A percentile compares a stretch with the other conserved stretches of the same genome.
Evolutionary conservation across 2,329 filamentous ascomycete species (phyloP).

Genomic region (Epichloe typhina): DNA sequence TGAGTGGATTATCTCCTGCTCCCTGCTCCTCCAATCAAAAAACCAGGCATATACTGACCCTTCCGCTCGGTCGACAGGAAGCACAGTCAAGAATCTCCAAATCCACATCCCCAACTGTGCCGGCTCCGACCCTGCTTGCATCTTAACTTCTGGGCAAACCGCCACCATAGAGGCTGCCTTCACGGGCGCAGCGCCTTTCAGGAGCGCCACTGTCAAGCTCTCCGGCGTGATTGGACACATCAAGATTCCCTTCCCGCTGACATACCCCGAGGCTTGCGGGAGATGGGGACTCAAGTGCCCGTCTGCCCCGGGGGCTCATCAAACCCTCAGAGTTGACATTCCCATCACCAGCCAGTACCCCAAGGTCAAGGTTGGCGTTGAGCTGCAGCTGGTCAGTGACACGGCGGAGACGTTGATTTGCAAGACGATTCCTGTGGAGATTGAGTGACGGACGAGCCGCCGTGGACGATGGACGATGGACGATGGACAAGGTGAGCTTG

Average conservation of each 20-base stretch:
- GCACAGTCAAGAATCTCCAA: conserved; percentile 1
- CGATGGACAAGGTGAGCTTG: background rate
- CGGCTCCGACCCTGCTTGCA: background rate
- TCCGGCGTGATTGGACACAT: background rate
- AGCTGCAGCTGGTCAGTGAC: background rate
- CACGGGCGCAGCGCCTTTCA: background rate
- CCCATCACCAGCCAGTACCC: background rate
- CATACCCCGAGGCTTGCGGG: background rate
- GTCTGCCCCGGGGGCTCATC: background rate
- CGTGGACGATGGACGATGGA: too few relatives aligned
- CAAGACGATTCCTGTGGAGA: conserved; percentile 2
- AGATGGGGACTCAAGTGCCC: conserved; percentile 5
- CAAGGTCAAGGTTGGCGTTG: background rate
- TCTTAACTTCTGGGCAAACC: background rate
- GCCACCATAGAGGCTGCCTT: conserved; percentile 3
- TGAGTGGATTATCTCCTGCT: background rate
- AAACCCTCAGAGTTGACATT: background rate
- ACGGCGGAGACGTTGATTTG: background rate
- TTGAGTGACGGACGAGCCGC: background rate
- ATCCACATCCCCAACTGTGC: conserved; percentile 5
- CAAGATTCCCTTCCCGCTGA: background rate
- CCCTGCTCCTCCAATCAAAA: background rate
- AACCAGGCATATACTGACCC: background rate
- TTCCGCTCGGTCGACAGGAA: background rate
- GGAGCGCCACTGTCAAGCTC: background rate